Base-by-base conservation (phyloP, 2,329 filamentous ascomycete genomes). In the Pyrenophora graminea region DNA sequence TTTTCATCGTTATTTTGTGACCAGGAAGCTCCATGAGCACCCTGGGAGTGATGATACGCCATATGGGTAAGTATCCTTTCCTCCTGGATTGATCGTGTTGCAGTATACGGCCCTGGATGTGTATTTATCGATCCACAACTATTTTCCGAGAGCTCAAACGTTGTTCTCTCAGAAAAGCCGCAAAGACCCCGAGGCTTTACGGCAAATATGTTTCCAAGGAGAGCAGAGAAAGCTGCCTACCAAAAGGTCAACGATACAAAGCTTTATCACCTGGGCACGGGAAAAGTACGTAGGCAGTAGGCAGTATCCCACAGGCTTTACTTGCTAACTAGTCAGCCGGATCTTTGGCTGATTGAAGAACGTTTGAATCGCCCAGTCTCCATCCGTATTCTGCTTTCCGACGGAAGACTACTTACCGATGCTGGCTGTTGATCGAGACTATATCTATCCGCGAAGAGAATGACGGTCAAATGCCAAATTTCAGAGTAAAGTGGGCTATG, bases 1-100 rank as follows among this genome's bases (percentile, higher is more conserved):
- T 41, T 10, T 9, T 18, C 27, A 18, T 27, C 15, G n/a, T 21
- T 17, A 8, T 33, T 6, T 10, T 34, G 45, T 17, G 37, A 27
- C 45, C 45, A 40, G 13, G 37, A 40, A 18, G 15, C 27, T 19
- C 25, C 30, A 17, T 40, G 18, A 17, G 18, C n/a, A 30, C 44
- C 17, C 34, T 39, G 44, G 17, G 44, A 31, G 25, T 46, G 44
- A 18, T 39, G 25, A 12, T 46, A 39, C 44, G 44, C 44, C 44
- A 46, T 46, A 27, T 19, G 25, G 33, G 12, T 17, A 13, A 33
- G 5, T 21, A 21, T 21, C 3, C n/a, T 13, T 23, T 13, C 25
- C 18, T 15, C 34, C 17, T 15, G 33, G 33, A 15, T 10, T 18
- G 12, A 3, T 12, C 10, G 27, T 30, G 27, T 30, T 9, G 27